A percentile compares a stretch with the other conserved stretches of the same genome.
Conservation (phyloP, 352 stramenopile species). For the Phytophthora palmivora region DNA sequence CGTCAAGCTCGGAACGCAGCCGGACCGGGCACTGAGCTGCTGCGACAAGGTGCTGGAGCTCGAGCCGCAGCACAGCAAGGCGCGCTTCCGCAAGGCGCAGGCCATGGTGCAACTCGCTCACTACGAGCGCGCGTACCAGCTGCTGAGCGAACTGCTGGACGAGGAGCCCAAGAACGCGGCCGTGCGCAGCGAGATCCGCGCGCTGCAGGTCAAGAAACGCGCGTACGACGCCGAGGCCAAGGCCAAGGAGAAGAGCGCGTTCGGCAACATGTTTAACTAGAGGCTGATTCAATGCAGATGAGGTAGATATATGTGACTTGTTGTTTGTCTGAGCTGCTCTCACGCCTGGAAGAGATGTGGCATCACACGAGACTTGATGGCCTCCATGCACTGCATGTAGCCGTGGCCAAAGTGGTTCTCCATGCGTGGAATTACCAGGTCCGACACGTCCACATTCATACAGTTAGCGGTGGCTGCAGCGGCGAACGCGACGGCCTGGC, state of each 20-base stretch:
- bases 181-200: constrained; percentile 68
- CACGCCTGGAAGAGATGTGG: constrained; percentile 45
- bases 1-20: constrained; percentile 65
- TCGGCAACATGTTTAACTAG: constrained; percentile 84
- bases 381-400: constrained; percentile 76
- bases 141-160: constrained; percentile 62
- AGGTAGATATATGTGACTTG: background rate
- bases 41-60: constrained; percentile 83
- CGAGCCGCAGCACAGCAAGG: constrained; percentile 74
- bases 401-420: constrained; percentile 84
- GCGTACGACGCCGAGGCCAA: constrained; percentile 65
- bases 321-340: background rate
- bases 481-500: constrained; percentile 41
- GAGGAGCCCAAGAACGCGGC: constrained; percentile 77
- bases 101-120: constrained; percentile 64
- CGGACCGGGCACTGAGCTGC: constrained; percentile 60
- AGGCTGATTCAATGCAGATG: constrained; percentile 17
- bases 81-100: constrained; percentile 84
- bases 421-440: constrained; percentile 60
- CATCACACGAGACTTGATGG: constrained; percentile 56
- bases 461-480: constrained; percentile 20
- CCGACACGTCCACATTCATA: constrained; percentile 78
- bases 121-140: constrained; percentile 58
- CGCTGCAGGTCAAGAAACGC: constrained; percentile 58
- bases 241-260: constrained; percentile 63